Percentiles rank a stretch among this genome's conserved stretches.
These are phyloP conservation scores for Mayamaea pseudoterrestris DNA, from an alignment of 108 stramenopile species.

Conservation along the genomic window DNA sequence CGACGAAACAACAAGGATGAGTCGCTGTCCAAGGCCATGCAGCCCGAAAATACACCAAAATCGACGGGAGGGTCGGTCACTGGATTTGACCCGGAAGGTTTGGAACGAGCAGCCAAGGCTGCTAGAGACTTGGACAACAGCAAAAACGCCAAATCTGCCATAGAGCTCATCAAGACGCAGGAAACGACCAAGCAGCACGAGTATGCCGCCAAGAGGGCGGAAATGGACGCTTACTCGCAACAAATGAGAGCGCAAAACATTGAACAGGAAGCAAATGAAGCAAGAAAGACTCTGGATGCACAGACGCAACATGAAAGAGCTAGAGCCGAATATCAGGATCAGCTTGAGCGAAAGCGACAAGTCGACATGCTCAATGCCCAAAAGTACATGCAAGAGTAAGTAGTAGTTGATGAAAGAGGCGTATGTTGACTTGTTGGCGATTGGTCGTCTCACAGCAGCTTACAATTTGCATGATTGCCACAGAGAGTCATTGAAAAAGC, in stretches of 20 bases:
- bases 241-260: slow-evolving; percentile 78
- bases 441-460: neutral
- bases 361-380: slow-evolving; percentile 94
- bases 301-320: slow-evolving; percentile 91
- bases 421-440: slow-evolving; percentile 3
- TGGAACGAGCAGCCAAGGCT: slow-evolving; percentile 92
- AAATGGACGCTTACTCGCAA: slow-evolving; percentile 86
- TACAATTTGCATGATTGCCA: neutral
- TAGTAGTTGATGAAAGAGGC: neutral
- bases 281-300: slow-evolving; percentile 85
- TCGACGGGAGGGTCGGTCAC: slow-evolving; percentile 36
- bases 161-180: slow-evolving; percentile 89
- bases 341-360: slow-evolving; percentile 93
- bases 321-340: slow-evolving; percentile 82
- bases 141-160: slow-evolving; percentile 62
- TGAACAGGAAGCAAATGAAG: slow-evolving; percentile 90
- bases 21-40: slow-evolving; percentile 55
- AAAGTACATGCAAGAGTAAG: slow-evolving; percentile 92
- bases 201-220: slow-evolving; percentile 69
- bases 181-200: slow-evolving; percentile 91
- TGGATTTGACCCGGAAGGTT: slow-evolving; percentile 88
- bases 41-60: slow-evolving; percentile 68
- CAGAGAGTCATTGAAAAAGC: slow-evolving; percentile 89
- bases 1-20: slow-evolving; percentile 47
- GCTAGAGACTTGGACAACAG: slow-evolving; percentile 76